Conservation (phyloP, 2,329 filamentous ascomycete genomes). For the Torrubiellomyces zombiae region DNA sequence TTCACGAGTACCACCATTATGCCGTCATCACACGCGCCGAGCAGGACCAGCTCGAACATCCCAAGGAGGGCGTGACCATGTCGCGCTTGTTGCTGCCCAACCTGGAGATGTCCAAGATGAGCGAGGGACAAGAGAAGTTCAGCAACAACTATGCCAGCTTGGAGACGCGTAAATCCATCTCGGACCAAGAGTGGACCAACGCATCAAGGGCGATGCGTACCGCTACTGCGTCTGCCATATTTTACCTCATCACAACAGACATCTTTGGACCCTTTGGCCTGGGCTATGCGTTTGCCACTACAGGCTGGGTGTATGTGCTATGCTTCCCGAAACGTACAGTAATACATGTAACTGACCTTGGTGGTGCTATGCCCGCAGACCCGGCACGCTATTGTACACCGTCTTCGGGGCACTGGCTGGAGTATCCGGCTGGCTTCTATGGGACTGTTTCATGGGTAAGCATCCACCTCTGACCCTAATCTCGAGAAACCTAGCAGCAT, state of each 20-base stretch:
- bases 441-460: slow-evolving; percentile 22
- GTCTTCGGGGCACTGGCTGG: slow-evolving; percentile 20
- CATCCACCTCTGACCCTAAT: too few species aligned
- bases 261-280: slow-evolving; percentile 26
- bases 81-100: slow-evolving; percentile 3
- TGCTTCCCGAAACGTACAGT: too few species aligned
- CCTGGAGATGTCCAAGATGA: slow-evolving; percentile 1
- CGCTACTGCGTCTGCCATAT: slow-evolving; percentile 26
- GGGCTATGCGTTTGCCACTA: slow-evolving; percentile 12
- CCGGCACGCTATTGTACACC: slow-evolving; percentile 25
- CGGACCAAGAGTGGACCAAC: slow-evolving; percentile 24
- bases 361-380: too few species aligned
- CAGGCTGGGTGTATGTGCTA: slow-evolving; percentile 17
- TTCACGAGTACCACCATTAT: slow-evolving; percentile 10
- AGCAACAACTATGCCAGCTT: slow-evolving; percentile 3
- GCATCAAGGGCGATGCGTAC: slow-evolving; percentile 28
- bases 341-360: too few species aligned
- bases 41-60: slow-evolving; percentile 5
- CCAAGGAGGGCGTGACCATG: slow-evolving; percentile 1
- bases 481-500: too few species aligned
- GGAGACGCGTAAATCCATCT: slow-evolving; percentile 3
- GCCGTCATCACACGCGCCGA: slow-evolving; percentile 7
- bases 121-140: slow-evolving; percentile 2
- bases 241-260: slow-evolving; percentile 32
- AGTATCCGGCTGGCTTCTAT: slow-evolving; percentile 25